Base-by-base conservation (phyloP, 352 stramenopile species). In the Globisporangium parvum region DNA sequence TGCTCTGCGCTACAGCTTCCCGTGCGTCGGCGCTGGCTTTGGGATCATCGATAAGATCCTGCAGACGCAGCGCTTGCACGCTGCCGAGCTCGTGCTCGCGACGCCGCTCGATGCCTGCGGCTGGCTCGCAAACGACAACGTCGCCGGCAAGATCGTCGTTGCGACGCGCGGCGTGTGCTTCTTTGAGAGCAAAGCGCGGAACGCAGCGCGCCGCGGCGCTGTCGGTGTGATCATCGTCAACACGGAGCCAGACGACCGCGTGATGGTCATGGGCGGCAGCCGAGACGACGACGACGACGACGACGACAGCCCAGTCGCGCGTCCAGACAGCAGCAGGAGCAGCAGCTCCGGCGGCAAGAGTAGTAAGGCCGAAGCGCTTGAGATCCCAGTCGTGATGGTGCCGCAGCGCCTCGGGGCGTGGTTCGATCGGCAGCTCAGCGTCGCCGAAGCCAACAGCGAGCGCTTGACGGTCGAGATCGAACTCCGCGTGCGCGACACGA, bases 261-360 rank as follows among this genome's bases (percentile, higher is more conserved):
- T 94, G 37, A 91, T 93, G 68, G 75, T 92, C 55, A 93, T 93
- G 84, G 82, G 75, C 33, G 70, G 77, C 18, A 68, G 42, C 8
- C 62, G 40, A 9, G 54, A 63, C 12, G 65, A 76, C 3, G 53
- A 49, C 9, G 46, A 37, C 46, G 41, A 60, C 3, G 51, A 15
- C 26, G 51, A 42, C 15, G 41, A 49, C 10, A 28, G 12, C 31
- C 6, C 31, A 2, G 31, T 37, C 31, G 31, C 26, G 26, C 3
- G 26, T 31, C 26, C 26, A 31, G 26, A 31, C 26, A 31, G 26
- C 6, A 6, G 26, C 26, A 6, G 26, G 3, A 31, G 26, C 26
- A 31, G 6, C 10, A 12, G 8, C n/a, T n/a, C n/a, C 9, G 6
- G 31, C 31, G 1, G 1, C 1, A 37, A 57, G 48, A 49, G 6